Evolutionary conservation across 345 rosid species (phyloP), one percentile per base, ranked within the genome.

Genomic region (Cardamine resedifolia): DNA sequence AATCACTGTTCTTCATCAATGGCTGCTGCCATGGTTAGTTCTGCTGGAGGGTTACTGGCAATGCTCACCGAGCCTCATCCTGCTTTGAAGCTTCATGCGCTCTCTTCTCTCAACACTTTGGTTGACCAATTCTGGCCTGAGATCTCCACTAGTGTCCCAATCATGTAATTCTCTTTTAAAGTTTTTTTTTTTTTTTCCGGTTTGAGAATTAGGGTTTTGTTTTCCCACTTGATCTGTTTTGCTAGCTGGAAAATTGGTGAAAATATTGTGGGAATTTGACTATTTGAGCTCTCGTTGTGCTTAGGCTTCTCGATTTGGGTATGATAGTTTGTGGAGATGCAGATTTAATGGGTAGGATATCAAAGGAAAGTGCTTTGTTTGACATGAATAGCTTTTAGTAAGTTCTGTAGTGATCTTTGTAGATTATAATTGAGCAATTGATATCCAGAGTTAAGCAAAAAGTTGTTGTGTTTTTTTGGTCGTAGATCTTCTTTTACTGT

Each of bases 81-180:
- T 4, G 78, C 57, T 6, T 82, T 96, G 75, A 96, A 96, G 79
- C 88, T 84, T 45, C 98, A 96, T 79, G 99, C 99, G 2, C 96
- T 96, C 71, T 77, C 81, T 23, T 82, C 87, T 79, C 97, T 96
- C 78, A 96, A 90, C 69, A 86, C 81, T 79, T 87, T 82, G 47
- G 98, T 96, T 10, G 97, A 96, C 77, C 91, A 64, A 61, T 90
- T 87, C 83, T 96, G 99, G 98, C 99, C 98, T 0, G 99, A 96
- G 92, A 96, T 96, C 84, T 96, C 99, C 48, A 96, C 99, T 43
- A 92, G 96, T 80, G 96, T 96, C 19, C 94, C 99, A 19, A 85
- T 90, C 48, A 92, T 96, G 99, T 96, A 64, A 86, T 59, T 47
- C 45, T 55, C 30, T 24, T 31, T 50, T 16, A 15, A 49, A 6